Evolutionary conservation across 2,329 filamentous ascomycete species (phyloP), one percentile per base, ranked within the genome.

Genomic region (Aspergillus tamarii): DNA sequence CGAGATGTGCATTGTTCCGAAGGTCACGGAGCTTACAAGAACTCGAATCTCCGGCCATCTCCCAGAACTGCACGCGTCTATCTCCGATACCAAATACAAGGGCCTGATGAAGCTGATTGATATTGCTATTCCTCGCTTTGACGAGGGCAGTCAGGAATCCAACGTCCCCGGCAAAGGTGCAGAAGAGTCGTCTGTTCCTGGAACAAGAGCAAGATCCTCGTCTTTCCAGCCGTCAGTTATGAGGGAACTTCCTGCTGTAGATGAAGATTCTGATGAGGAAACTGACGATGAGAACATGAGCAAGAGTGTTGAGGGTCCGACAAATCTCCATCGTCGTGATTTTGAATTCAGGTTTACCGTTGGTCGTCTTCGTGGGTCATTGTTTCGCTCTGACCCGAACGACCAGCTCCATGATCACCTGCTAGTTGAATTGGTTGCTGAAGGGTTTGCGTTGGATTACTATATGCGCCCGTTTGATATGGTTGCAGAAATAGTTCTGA

Each of bases 311-410:
- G 72, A 76, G 32, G 74, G 88, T 54, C 84, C 88, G 41, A 82
- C 91, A 30, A 92, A 91, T 72, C 83, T 95, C 54, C 92, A 96
- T 71, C 94, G 97, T 72, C 90, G 92, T 52, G 94, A 91, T 67
- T 98, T 99, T 70, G 93, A 99, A 76, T 92, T 99, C 81, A 96
- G 94, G 69, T 99, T 99, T 77, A 93, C 92, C 10, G 95, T 99
- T 41, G 95, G 97, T 72, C 93, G 91, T 65, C 85, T 99, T 53
- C 94, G 96, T 78, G 95, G 95, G 2, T 98, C 95, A 0, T 83
- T 99, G 1, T 99, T 92, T 77, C 88, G 89, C 67, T 93, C 94
- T 61, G 93, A 97, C 71, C 88, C 91, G 0, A 89, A 94, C 69
- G 88, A 89, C 54, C 86, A 86, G 65, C 89, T 89, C 66, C 86